A percentile compares a stretch with the other conserved stretches of the same genome.
Evolutionary conservation across 345 rosid genomes (phyloP).

Genomic region (Orychophragmus violaceus): DNA sequence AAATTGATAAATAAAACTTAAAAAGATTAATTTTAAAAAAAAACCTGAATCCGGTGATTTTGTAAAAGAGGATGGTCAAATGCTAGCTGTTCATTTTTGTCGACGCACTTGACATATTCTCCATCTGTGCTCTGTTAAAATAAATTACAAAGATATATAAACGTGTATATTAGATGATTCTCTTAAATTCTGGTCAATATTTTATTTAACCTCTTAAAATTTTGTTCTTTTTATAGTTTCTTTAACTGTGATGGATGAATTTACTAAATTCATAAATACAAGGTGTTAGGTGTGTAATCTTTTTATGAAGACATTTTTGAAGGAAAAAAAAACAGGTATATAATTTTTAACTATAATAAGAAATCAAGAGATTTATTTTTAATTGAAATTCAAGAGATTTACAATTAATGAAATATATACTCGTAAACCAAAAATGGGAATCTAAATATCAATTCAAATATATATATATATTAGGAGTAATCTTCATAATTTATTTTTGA

Average conservation of each 20-base stretch:
- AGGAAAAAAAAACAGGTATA: not conserved
- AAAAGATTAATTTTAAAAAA: too few relatives aligned
- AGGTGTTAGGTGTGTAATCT: not conserved
- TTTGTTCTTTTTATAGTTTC: too few relatives aligned
- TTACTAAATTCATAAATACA: not conserved
- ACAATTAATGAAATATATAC: not conserved
- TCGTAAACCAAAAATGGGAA: not conserved
- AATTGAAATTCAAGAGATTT: not conserved
- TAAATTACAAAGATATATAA: not conserved
- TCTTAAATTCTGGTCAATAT: not conserved
- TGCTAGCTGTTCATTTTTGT: not conserved
- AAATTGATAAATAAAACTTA: not conserved
- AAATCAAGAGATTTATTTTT: not conserved
- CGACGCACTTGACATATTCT: not conserved
- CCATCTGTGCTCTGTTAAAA: not conserved
- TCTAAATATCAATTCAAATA: not conserved
- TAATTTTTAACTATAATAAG: not conserved
- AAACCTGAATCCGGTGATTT: not conserved
- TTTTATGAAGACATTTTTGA: not conserved
- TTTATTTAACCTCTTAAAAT: not conserved
- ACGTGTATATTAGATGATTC: not conserved
- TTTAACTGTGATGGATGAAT: not conserved
- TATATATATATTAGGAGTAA: not conserved
- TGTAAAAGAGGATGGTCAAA: not conserved
- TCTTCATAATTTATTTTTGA: not conserved